Conservation (phyloP, 768 basidiomycete genomes). For the Podaxis sp. region DNA sequence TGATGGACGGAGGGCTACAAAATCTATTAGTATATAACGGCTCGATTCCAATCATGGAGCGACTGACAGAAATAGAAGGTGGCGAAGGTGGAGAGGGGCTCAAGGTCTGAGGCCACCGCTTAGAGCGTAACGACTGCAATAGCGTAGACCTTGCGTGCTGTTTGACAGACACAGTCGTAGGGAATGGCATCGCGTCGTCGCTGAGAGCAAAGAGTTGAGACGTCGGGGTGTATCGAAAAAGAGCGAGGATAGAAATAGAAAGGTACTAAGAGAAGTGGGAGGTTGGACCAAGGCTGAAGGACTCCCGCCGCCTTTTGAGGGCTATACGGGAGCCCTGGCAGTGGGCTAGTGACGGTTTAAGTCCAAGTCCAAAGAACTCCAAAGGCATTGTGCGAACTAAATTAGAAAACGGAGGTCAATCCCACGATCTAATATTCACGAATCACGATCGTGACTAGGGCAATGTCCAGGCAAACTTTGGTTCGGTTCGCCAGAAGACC, state of each 20-base stretch:
- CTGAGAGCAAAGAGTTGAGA: not conserved
- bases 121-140: not conserved
- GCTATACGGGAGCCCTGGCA: not conserved
- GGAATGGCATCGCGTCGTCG: not conserved
- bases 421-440: too few species aligned
- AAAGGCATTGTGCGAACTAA: not conserved
- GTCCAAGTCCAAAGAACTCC: not conserved
- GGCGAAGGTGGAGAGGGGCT: not conserved
- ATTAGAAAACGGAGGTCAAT: too few species aligned
- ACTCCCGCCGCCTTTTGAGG: conserved; percentile 12
- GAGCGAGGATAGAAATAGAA: not conserved
- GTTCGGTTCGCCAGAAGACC: too few species aligned
- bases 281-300: not conserved
- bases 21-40: not conserved
- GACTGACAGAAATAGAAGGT: not conserved
- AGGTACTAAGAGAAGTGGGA: not conserved
- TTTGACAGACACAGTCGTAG: not conserved
- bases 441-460: too few species aligned
- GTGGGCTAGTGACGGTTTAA: not conserved
- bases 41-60: too few species aligned
- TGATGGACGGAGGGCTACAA: not conserved
- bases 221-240: not conserved
- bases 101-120: not conserved
- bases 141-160: not conserved
- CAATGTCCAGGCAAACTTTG: too few species aligned